Evolutionary conservation across 305 asterid species (phyloP).

Genomic region (Caryopteris hybrid): DNA sequence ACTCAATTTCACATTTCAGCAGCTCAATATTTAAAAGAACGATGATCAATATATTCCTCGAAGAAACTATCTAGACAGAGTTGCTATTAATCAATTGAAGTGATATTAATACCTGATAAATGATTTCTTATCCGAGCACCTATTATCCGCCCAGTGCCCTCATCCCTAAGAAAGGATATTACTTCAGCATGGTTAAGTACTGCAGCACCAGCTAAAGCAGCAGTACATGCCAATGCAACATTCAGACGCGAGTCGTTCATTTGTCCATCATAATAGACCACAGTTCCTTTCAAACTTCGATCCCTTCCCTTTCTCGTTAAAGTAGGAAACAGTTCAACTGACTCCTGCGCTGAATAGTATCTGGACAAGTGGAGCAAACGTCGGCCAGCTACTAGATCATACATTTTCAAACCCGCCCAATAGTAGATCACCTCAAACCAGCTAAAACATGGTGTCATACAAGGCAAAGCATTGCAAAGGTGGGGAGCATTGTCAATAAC

Average conservation of each 20-base stretch:
- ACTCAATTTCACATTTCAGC: neutral
- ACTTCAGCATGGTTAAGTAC: constrained; percentile 96
- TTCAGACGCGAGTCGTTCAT: constrained; percentile 95
- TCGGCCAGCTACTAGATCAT: constrained; percentile 88
- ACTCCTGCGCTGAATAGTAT: constrained; percentile 87
- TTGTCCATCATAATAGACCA: constrained; percentile 97
- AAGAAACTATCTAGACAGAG: neutral
- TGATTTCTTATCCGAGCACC: constrained; percentile 88
- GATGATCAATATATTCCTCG: constrained; percentile 6
- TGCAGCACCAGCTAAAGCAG: constrained; percentile 91
- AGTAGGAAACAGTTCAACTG: constrained; percentile 87
- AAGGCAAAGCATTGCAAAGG: constrained; percentile 88
- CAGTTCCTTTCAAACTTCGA: constrained; percentile 88
- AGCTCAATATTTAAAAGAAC: neutral
- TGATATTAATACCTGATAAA: constrained; percentile 54
- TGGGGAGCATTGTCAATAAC: constrained; percentile 93
- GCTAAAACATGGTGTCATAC: constrained; percentile 97
- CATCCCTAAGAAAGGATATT: constrained; percentile 68
- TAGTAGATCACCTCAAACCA: constrained; percentile 91
- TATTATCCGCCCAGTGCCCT: constrained; percentile 51
- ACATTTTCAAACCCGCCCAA: constrained; percentile 96
- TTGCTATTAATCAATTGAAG: neutral
- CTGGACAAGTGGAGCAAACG: constrained; percentile 84
- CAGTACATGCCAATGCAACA: constrained; percentile 89
- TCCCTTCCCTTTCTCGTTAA: constrained; percentile 71